A percentile compares a stretch with the other conserved stretches of the same genome.
Evolutionary conservation across 2,329 filamentous ascomycete species (phyloP).

Genomic region (Dothistroma pini): DNA sequence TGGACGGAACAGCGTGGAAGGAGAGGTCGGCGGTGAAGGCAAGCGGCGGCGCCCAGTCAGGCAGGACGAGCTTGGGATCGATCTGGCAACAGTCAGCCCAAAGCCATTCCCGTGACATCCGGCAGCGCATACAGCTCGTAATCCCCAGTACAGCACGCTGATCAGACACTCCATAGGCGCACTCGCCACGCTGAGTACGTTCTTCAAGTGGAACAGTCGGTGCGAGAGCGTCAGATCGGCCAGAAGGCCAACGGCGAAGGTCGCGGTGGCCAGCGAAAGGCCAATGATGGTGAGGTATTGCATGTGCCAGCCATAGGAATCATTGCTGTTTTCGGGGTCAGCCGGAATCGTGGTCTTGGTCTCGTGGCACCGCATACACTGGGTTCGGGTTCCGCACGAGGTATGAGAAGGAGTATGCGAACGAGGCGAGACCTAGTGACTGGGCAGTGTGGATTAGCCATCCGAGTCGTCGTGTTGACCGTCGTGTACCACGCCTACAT

Average conservation of each 20-base stretch:
- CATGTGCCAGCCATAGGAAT: conserved; percentile 64
- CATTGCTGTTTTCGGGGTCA: conserved; percentile 43
- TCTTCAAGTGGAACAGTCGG: conserved; percentile 63
- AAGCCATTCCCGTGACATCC: background rate
- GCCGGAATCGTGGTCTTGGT: conserved; percentile 2
- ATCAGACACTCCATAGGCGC: conserved; percentile 70
- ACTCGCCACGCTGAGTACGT: conserved; percentile 60
- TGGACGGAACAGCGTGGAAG: conserved; percentile 63
- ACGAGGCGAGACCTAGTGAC: conserved; percentile 43
- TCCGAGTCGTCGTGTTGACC: background rate
- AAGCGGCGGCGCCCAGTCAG: conserved; percentile 40
- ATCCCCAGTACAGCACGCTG: conserved; percentile 68
- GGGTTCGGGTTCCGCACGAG: conserved; percentile 37
- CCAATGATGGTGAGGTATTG: conserved; percentile 74
- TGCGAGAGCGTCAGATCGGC: conserved; percentile 61
- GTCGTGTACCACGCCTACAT: conserved; percentile 40
- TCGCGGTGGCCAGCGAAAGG: conserved; percentile 57
- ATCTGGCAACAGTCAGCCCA: conserved; percentile 30
- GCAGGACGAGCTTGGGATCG: conserved; percentile 53
- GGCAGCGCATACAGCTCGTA: conserved; percentile 49
- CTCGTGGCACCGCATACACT: conserved; percentile 28
- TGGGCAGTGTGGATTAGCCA: background rate
- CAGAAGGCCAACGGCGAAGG: conserved; percentile 59
- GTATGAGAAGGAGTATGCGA: conserved; percentile 44
- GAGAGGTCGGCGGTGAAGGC: conserved; percentile 56